phyloP scores from a whole-genome alignment of 2,329 filamentous ascomycete genomes.

The Celoporthe dispersa region DNA sequence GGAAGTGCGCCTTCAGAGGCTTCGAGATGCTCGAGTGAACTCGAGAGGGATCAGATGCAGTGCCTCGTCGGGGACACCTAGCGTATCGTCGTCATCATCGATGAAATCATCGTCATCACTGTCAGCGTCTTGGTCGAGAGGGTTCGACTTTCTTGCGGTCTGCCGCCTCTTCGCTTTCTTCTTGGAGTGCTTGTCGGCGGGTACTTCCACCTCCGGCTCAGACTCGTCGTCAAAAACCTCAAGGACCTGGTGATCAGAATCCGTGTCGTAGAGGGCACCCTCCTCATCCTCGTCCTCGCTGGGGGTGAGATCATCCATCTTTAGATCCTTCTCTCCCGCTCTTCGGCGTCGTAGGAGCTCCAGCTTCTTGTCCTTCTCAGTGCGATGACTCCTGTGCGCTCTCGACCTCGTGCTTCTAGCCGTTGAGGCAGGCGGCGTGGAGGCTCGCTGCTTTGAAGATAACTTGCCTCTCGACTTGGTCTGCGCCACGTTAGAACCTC shows the following conservation, averaged over 20 bases:
- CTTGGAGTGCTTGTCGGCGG: conserved; percentile 26
- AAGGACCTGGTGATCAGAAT: conserved; percentile 38
- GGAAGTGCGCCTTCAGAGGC: conserved; percentile 73
- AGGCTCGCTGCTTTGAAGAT: background rate
- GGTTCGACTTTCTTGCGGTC: conserved; percentile 18
- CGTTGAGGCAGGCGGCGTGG: conserved; percentile 17
- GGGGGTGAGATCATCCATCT: conserved; percentile 36
- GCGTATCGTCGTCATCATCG: conserved; percentile 58
- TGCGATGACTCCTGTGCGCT: conserved; percentile 38
- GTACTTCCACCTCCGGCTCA: conserved; percentile 29
- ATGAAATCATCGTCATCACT: conserved; percentile 53
- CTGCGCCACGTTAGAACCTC: conserved; percentile 1
- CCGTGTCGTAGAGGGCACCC: conserved; percentile 41
- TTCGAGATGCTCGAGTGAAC: conserved; percentile 70
- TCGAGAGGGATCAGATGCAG: conserved; percentile 61
- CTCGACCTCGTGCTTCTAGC: conserved; percentile 23
- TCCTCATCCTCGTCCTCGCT: conserved; percentile 54
- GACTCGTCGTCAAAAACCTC: conserved; percentile 42
- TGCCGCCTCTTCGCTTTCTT: conserved; percentile 30
- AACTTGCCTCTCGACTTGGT: conserved; percentile 5
- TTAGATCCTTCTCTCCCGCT: conserved; percentile 44
- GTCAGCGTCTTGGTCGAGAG: conserved; percentile 19
- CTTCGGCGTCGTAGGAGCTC: conserved; percentile 45
- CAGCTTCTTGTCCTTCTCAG: conserved; percentile 45
- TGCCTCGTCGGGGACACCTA: conserved; percentile 58